Percentiles rank a stretch among this genome's conserved stretches.
Conservation (phyloP, 495 filamentous ascomycete species). For the Talaromyces proteolyticus region DNA sequence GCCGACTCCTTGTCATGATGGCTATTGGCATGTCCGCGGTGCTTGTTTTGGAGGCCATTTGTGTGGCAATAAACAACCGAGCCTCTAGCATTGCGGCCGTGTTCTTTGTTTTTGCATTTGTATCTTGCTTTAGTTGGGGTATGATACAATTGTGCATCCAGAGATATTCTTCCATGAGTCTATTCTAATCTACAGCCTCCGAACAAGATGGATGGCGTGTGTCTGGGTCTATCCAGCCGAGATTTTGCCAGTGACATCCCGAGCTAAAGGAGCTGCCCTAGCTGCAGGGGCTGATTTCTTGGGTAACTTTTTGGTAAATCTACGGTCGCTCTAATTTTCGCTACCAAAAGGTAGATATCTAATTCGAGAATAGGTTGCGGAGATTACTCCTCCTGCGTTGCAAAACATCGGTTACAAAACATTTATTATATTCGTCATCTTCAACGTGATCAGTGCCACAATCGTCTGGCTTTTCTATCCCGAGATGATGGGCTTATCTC, state of each 20-base stretch:
- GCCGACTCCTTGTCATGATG: too few relatives aligned
- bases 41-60: conserved; percentile 19
- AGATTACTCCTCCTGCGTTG: conserved; percentile 25
- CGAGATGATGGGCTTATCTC: conserved; percentile 56
- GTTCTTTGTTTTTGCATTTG: conserved; percentile 26
- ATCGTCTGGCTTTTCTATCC: conserved; percentile 71
- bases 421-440: too few relatives aligned
- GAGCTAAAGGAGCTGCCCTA: too few relatives aligned
- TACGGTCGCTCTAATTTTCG: too few relatives aligned
- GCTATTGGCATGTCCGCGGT: too few relatives aligned
- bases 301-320: conserved; percentile 15
- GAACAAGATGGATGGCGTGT: conserved; percentile 18
- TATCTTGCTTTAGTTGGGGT: conserved; percentile 29
- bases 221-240: conserved; percentile 13
- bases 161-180: too few relatives aligned
- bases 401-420: conserved; percentile 23
- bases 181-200: neutral
- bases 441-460: conserved; percentile 65
- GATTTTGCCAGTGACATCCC: conserved; percentile 41
- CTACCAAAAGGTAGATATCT: conserved; percentile 11
- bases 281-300: conserved; percentile 13
- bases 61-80: conserved; percentile 14
- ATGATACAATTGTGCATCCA: too few relatives aligned
- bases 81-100: conserved; percentile 17
- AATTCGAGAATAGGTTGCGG: neutral